Percentiles rank a stretch among this genome's conserved stretches.
These are phyloP conservation scores for Lentinula raphanica DNA, from an alignment of 768 basidiomycete species.

Conservation along the genomic window DNA sequence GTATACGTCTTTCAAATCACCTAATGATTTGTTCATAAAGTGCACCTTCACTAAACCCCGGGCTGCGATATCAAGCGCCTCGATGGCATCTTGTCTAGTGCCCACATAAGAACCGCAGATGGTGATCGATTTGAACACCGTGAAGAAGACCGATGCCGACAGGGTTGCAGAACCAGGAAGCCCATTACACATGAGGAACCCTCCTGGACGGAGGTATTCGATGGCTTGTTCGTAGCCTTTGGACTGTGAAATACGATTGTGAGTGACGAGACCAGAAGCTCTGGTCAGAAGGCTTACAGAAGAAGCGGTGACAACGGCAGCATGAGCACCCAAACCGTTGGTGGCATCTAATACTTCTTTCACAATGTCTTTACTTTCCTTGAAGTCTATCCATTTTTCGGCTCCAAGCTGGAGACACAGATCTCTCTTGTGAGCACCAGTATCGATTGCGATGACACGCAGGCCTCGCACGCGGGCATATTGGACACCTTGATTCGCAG, in stretches of 20 bases:
- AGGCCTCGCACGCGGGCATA: conserved; percentile 77
- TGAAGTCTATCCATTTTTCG: conserved; percentile 79
- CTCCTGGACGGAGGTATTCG: conserved; percentile 70
- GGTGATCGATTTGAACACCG: conserved; percentile 56
- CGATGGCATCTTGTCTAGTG: conserved; percentile 78
- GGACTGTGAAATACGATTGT: conserved; percentile 16
- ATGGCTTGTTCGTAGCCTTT: conserved; percentile 51
- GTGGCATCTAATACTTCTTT: conserved; percentile 55
- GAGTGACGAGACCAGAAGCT: not conserved
- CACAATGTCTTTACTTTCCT: conserved; percentile 52
- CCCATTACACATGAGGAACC: conserved; percentile 75
- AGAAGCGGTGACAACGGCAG: conserved; percentile 58
- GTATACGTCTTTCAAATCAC: conserved; percentile 45
- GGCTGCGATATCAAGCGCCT: conserved; percentile 75
- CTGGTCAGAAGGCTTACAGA: conserved; percentile 24
- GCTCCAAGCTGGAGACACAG: conserved; percentile 49
- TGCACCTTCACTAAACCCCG: conserved; percentile 63
- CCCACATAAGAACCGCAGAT: conserved; percentile 56
- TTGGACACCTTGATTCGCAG: conserved; percentile 49
- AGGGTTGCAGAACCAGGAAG: conserved; percentile 61
- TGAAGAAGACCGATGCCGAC: conserved; percentile 65
- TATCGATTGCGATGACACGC: conserved; percentile 69
- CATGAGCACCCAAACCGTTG: conserved; percentile 69
- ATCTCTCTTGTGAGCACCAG: conserved; percentile 66
- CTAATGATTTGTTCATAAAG: conserved; percentile 41